Conservation (phyloP, 192 early-diverging fungal species). For the Chytriomyces confervae region DNA sequence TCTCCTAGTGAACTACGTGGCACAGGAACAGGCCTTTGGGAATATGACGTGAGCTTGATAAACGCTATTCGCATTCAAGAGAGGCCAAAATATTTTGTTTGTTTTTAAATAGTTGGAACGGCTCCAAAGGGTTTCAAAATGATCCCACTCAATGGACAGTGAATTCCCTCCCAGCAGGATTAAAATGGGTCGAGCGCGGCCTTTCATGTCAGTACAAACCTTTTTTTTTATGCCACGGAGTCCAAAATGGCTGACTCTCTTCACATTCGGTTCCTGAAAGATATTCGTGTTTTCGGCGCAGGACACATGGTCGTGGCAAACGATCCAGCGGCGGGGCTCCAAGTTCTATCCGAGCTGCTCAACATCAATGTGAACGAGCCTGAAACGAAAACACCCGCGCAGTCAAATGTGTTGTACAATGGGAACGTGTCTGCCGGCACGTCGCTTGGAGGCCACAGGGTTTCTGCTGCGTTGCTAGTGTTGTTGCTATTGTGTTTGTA, state of each 20-base stretch:
- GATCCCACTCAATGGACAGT: slow-evolving; percentile 3
- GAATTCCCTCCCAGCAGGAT: slow-evolving; percentile 40
- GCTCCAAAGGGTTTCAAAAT: slow-evolving; percentile 54
- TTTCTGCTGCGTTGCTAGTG: no score
- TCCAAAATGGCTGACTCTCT: no score
- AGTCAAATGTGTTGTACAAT: no score
- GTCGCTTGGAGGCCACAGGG: no score
- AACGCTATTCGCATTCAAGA: no score
- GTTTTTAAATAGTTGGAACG: slow-evolving; percentile 14
- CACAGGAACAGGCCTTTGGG: slow-evolving; percentile 58
- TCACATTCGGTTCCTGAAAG: neutral
- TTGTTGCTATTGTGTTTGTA: no score
- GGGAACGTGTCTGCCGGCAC: no score
- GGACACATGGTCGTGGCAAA: slow-evolving; percentile 63
- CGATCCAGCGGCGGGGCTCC: neutral
- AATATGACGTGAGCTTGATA: slow-evolving; percentile 39
- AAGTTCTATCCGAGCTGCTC: neutral
- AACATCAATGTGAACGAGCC: no score
- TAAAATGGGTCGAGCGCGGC: slow-evolving; percentile 55
- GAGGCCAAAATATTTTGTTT: no score
- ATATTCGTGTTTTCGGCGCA: slow-evolving; percentile 59
- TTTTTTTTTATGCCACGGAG: no score
- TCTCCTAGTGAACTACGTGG: slow-evolving; percentile 29
- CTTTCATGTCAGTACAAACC: slow-evolving; percentile 40
- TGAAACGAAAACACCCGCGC: no score